Evolutionary conservation across 148 eudicot species (phyloP).

Genomic region (Oxyria digyna): DNA sequence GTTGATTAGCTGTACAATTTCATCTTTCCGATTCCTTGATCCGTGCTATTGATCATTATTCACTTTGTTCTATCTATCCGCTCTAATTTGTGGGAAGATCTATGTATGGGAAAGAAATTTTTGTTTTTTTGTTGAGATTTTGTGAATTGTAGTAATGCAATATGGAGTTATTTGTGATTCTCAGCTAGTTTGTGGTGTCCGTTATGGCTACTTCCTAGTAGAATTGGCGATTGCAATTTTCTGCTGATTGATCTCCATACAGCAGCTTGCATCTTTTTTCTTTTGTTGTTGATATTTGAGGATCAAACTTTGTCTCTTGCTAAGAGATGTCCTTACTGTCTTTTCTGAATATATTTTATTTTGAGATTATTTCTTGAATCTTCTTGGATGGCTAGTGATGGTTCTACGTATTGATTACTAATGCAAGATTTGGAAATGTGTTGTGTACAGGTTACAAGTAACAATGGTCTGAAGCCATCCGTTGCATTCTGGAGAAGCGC

Average conservation of each 20-base stretch:
- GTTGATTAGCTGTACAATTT: neutral
- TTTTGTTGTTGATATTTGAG: neutral
- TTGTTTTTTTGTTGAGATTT: neutral
- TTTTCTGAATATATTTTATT: neutral
- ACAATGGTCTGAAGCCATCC: conserved; percentile 15
- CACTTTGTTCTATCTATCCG: too few species aligned
- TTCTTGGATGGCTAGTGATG: too few species aligned
- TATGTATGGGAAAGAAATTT: neutral
- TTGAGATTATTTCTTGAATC: neutral
- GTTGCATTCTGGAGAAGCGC: conserved; percentile 19
- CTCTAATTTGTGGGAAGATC: neutral
- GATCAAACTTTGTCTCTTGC: neutral
- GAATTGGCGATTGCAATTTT: neutral
- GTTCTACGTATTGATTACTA: neutral
- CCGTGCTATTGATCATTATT: neutral
- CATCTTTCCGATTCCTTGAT: neutral
- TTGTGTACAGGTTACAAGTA: conserved; percentile 16
- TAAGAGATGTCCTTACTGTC: neutral
- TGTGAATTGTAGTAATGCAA: neutral
- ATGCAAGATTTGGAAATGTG: neutral
- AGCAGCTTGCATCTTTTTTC: neutral
- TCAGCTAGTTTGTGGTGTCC: neutral
- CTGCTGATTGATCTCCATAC: neutral
- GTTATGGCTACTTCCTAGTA: neutral
- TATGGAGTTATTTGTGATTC: neutral